Conservation (phyloP, 2,329 filamentous ascomycete species). For the Mycosphaerella sp. region DNA sequence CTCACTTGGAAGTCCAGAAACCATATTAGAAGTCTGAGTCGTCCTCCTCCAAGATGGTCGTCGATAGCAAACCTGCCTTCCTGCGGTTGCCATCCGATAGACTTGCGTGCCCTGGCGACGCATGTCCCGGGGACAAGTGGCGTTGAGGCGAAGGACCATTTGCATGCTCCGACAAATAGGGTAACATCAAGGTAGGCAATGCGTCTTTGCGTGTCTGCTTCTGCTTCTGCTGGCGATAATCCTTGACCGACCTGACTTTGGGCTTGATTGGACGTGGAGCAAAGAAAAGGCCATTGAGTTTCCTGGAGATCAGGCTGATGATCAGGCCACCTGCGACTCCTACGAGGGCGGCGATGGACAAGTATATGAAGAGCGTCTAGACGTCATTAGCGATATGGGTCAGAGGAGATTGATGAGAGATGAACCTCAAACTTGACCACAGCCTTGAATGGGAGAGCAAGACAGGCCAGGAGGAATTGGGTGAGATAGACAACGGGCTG, state of each 20-base stretch:
- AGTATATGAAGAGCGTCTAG: constrained; percentile 49
- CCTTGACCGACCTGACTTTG: constrained; percentile 25
- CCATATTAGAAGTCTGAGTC: constrained; percentile 46
- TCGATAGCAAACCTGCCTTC: constrained; percentile 50
- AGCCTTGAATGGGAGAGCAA: constrained; percentile 46
- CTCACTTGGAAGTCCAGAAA: background rate
- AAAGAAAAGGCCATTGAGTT: constrained; percentile 27
- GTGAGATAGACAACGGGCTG: constrained; percentile 47
- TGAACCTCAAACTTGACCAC: constrained; percentile 52
- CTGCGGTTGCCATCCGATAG: constrained; percentile 31
- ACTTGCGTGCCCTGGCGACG: constrained; percentile 22
- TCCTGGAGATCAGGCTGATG: constrained; percentile 51
- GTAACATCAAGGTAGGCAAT: constrained; percentile 7
- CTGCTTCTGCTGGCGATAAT: constrained; percentile 31
- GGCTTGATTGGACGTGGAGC: constrained; percentile 18
- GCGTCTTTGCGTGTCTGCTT: constrained; percentile 18
- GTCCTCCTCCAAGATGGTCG: constrained; percentile 67
- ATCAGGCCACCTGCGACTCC: constrained; percentile 58
- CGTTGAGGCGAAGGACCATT: constrained; percentile 9
- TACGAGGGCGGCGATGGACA: constrained; percentile 60
- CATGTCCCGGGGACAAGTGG: constrained; percentile 15
- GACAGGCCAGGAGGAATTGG: constrained; percentile 36
- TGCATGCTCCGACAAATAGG: background rate
- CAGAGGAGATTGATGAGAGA: background rate
- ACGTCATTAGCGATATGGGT: constrained; percentile 19